Evolutionary conservation across 306 rosid genomes (phyloP).

Genomic region (Vachellia pachyceras): DNA sequence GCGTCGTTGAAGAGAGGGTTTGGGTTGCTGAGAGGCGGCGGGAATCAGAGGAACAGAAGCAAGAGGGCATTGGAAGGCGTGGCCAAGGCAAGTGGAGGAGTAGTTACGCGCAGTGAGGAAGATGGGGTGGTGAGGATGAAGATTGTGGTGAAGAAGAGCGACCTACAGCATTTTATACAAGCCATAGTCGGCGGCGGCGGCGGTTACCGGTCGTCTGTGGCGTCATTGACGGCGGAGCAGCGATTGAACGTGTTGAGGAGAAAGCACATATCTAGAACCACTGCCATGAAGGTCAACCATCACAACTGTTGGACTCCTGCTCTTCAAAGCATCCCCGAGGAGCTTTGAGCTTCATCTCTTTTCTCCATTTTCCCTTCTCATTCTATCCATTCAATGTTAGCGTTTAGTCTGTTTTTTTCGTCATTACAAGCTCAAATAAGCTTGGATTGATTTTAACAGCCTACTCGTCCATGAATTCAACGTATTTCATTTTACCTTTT

Average conservation of each 20-base stretch:
- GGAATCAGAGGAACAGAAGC: slow-evolving; percentile 28
- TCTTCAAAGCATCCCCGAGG: slow-evolving; percentile 67
- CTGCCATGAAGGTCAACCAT: slow-evolving; percentile 31
- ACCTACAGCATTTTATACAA: slow-evolving; percentile 52
- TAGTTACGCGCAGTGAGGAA: slow-evolving; percentile 46
- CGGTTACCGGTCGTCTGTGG: neutral
- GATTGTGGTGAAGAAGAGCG: slow-evolving; percentile 56
- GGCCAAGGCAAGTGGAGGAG: slow-evolving; percentile 34
- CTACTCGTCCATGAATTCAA: neutral
- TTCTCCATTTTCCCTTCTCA: neutral
- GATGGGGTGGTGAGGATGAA: slow-evolving; percentile 62
- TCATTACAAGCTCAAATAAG: neutral
- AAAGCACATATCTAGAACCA: slow-evolving; percentile 43
- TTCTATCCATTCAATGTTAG: neutral
- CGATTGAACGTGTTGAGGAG: slow-evolving; percentile 42
- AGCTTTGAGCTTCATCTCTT: slow-evolving; percentile 13
- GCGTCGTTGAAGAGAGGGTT: slow-evolving; percentile 36
- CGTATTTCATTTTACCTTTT: neutral
- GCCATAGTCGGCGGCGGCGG: slow-evolving; percentile 14
- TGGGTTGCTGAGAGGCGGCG: slow-evolving; percentile 33
- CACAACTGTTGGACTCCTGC: slow-evolving; percentile 56
- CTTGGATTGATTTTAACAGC: neutral
- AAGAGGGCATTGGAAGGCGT: slow-evolving; percentile 38
- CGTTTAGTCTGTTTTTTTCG: neutral
- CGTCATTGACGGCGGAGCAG: slow-evolving; percentile 43